Conservation (phyloP, 306 rosid genomes). For the Fagus sylvatica region DNA sequence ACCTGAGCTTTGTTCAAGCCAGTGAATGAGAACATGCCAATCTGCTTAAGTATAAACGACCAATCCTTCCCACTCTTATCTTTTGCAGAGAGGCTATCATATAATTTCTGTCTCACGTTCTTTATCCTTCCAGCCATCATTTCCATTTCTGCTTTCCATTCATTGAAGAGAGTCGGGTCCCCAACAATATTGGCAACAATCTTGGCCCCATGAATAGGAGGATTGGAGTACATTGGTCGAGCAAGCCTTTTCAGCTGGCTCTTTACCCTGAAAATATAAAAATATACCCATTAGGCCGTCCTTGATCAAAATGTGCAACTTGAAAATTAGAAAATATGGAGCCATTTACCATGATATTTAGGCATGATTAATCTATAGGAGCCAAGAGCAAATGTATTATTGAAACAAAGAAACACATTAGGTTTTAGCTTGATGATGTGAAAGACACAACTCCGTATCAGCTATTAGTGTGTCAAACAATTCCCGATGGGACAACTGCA, state of each 20-base stretch:
- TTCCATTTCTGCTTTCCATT: conserved; percentile 98
- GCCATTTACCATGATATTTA: not conserved
- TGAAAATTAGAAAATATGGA: not conserved
- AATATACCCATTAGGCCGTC: conserved; percentile 15
- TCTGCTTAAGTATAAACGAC: conserved; percentile 93
- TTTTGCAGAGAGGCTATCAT: conserved; percentile 65
- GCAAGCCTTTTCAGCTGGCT: conserved; percentile 97
- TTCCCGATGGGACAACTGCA: too few species aligned
- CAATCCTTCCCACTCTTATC: conserved; percentile 97
- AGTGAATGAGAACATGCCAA: conserved; percentile 97
- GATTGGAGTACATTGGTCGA: conserved; percentile 98
- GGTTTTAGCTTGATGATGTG: not conserved
- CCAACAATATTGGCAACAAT: conserved; percentile 96
- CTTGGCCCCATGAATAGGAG: conserved; percentile 92
- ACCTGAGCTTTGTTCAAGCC: conserved; percentile 89
- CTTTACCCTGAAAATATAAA: conserved; percentile 66
- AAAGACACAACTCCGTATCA: not conserved
- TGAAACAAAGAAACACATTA: not conserved
- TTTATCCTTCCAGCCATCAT: conserved; percentile 99
- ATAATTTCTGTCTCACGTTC: conserved; percentile 80
- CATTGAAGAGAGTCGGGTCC: conserved; percentile 68
- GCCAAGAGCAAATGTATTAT: not conserved
- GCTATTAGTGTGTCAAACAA: not conserved
- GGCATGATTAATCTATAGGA: not conserved
- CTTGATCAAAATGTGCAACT: conserved; percentile 4